Conservation (phyloP, 805 yeast species). For the Aciculoconidium aculeatum region DNA sequence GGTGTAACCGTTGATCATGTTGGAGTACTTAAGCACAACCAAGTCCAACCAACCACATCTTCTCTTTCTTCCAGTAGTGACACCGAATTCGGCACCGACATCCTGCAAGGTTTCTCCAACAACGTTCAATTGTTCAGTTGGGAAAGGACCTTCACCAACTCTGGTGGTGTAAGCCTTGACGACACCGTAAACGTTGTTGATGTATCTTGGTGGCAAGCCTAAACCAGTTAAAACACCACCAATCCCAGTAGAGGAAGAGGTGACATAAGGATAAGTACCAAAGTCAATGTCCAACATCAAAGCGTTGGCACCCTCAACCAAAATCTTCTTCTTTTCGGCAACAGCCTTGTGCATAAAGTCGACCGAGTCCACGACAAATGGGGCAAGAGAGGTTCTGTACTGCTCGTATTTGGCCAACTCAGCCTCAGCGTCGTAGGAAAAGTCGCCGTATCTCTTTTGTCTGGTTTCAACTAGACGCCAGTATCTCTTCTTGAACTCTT, state of each 20-base stretch:
- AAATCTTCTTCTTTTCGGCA: conserved; percentile 70
- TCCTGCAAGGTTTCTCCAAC: conserved; percentile 82
- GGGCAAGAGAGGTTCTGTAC: conserved; percentile 68
- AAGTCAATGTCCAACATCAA: conserved; percentile 95
- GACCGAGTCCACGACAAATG: conserved; percentile 92
- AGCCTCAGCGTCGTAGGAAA: conserved; percentile 77
- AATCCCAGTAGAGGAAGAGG: conserved; percentile 91
- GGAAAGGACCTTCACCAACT: conserved; percentile 99
- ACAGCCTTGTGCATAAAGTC: conserved; percentile 77
- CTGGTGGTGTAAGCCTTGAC: conserved; percentile 98
- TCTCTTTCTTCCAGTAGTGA: conserved; percentile 97
- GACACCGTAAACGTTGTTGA: conserved; percentile 84
- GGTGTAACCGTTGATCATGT: conserved; percentile 92
- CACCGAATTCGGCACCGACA: conserved; percentile 95
- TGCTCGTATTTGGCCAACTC: conserved; percentile 75
- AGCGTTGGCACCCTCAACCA: conserved; percentile 98
- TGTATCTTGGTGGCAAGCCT: conserved; percentile 87
- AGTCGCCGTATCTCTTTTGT: conserved; percentile 86
- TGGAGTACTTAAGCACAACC: conserved; percentile 88
- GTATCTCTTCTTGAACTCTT: conserved; percentile 75
- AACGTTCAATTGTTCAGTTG: conserved; percentile 89
- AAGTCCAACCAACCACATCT: conserved; percentile 99
- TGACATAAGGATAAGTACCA: conserved; percentile 97
- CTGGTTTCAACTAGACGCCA: conserved; percentile 75
- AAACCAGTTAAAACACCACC: conserved; percentile 98